These are phyloP conservation scores for Rhododendron kiyosumense DNA, from an alignment of 148 eudicot genomes.

Conservation along the genomic window DNA sequence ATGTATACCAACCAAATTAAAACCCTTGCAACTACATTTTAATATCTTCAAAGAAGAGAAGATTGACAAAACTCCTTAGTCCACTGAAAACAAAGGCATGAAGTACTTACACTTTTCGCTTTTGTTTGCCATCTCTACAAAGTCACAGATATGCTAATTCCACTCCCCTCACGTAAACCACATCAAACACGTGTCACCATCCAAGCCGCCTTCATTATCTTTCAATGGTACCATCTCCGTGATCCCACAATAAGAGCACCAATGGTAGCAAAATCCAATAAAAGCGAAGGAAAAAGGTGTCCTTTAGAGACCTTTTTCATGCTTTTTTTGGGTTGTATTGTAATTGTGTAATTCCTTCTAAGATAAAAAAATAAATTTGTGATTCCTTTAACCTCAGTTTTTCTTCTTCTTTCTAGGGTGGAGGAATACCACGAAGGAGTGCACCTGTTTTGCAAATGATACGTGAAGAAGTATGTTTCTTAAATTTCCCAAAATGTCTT, in stretches of 20 bases:
- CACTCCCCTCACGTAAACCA: background rate
- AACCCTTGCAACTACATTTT: background rate
- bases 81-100: background rate
- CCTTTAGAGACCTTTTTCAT: background rate
- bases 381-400: background rate
- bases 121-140: background rate
- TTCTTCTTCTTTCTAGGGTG: constrained; percentile 48
- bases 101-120: background rate
- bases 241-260: background rate
- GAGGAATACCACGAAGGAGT: constrained; percentile 87
- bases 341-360: background rate
- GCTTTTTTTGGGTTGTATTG: background rate
- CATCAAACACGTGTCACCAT: background rate
- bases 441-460: constrained; percentile 80
- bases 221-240: background rate
- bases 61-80: background rate
- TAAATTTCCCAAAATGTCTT: constrained; percentile 1
- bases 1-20: background rate
- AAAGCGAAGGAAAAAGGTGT: background rate
- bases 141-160: background rate
- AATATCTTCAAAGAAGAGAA: background rate
- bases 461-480: constrained; percentile 81
- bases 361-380: too few species aligned
- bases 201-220: background rate
- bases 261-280: background rate